A percentile compares a stretch with the other conserved stretches of the same genome.
These are phyloP conservation scores for Earliella scabrosa DNA, from an alignment of 1,284 basidiomycete species.

Conservation along the genomic window DNA sequence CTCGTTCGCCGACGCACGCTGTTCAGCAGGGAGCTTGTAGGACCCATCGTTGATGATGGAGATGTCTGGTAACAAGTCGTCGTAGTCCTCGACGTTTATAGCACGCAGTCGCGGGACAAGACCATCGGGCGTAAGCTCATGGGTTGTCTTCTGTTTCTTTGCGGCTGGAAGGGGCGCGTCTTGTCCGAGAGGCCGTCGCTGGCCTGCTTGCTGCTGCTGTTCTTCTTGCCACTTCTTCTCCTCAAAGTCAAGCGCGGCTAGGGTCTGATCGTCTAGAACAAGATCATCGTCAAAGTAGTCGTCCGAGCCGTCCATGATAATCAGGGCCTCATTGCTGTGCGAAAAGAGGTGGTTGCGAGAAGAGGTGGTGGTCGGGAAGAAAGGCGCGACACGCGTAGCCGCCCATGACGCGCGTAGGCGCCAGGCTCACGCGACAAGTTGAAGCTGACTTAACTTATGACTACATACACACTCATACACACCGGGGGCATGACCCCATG, in stretches of 20 bases:
- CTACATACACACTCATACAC: too few relatives aligned
- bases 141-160: constrained; percentile 20
- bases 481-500: too few relatives aligned
- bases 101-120: constrained; percentile 1
- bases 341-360: constrained; percentile 7
- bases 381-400: too few relatives aligned
- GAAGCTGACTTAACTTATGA: too few relatives aligned
- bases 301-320: constrained; percentile 63
- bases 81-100: constrained; percentile 39
- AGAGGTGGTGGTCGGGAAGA: constrained; percentile 1
- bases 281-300: constrained; percentile 71
- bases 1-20: constrained; percentile 11
- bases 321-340: constrained; percentile 1
- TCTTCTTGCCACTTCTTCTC: constrained; percentile 54
- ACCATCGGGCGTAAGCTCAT: neutral
- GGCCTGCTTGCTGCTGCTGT: constrained; percentile 24
- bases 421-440: too few relatives aligned
- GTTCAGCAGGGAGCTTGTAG: constrained; percentile 32
- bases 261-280: constrained; percentile 62
- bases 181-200: constrained; percentile 20
- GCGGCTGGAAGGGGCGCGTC: constrained; percentile 10
- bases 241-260: constrained; percentile 63
- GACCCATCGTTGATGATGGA: constrained; percentile 47
- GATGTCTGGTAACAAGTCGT: constrained; percentile 62
- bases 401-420: too few relatives aligned